Evolutionary conservation across 768 basidiomycete genomes (phyloP).

Genomic region (Amyloporia xantha): DNA sequence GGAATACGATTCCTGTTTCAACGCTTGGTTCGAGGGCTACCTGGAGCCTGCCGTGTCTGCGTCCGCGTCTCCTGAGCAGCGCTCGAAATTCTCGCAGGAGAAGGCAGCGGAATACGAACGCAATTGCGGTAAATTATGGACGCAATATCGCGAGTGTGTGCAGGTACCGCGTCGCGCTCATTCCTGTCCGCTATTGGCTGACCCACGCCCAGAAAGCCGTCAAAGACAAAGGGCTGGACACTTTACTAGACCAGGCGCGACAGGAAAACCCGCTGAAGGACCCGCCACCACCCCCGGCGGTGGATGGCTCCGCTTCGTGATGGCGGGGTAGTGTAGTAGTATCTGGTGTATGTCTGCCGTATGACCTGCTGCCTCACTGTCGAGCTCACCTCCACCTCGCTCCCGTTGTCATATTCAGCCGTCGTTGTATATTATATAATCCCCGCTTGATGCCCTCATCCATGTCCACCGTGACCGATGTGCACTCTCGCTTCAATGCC

Average conservation of each 20-base stretch:
- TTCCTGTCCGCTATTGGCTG: neutral
- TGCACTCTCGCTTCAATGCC: too few species aligned
- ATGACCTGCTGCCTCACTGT: too few species aligned
- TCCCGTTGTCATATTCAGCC: too few species aligned
- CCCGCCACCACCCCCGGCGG: conserved; percentile 37
- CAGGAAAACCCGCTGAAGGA: conserved; percentile 42
- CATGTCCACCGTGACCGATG: too few species aligned
- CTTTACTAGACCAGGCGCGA: conserved; percentile 67
- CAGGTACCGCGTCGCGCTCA: conserved; percentile 43
- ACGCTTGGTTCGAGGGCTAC: conserved; percentile 96
- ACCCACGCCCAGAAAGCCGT: conserved; percentile 58
- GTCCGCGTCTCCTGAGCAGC: conserved; percentile 35
- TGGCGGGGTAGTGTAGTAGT: neutral
- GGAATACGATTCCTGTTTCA: conserved; percentile 91
- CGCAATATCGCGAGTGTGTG: conserved; percentile 72
- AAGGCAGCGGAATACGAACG: conserved; percentile 87
- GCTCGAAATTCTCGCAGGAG: conserved; percentile 55
- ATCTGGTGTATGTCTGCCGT: too few species aligned
- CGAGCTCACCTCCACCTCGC: too few species aligned
- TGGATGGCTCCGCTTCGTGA: conserved; percentile 10
- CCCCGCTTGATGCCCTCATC: too few species aligned
- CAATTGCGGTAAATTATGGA: conserved; percentile 82
- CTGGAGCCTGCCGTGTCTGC: conserved; percentile 71
- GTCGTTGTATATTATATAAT: too few species aligned
- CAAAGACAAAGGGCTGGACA: conserved; percentile 69